Evolutionary conservation across 495 filamentous ascomycete species (phyloP), one percentile per base, ranked within the genome.

Genomic region (Saxispiralis lemnorum): DNA sequence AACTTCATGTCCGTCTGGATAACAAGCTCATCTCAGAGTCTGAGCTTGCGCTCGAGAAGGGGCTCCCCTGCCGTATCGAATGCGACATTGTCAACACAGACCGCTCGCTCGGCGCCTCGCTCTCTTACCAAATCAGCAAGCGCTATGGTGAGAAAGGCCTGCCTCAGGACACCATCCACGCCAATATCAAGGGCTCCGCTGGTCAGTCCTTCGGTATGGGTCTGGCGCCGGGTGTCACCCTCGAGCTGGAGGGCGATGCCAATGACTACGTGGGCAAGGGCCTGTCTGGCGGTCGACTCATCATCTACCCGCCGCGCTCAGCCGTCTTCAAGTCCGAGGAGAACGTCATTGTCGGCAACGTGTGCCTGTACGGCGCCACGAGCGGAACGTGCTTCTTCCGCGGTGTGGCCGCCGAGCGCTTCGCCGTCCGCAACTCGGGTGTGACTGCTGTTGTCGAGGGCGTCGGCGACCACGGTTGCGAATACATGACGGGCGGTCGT

Each of bases 211-310:
- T 99, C 58, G 89, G 89, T 60, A 86, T 86, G 33, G 94, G 81
- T 72, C 75, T 96, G 43, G 92, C 89, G 18, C 83, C 87, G 44
- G 89, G 89, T 66, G 76, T 96, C 31, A 99, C 92, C 1, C 69
- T 99, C 20, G 89, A 99, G 65, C 77, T 99, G 30, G 89, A 99
- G 64, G 89, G 89, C 59, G 89, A 99, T 60, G 68, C 86, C 54
- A 99, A 99, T 57, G 89, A 99, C 61, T 99, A 96, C 55, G 87
- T 99, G 37, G 89, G 89, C 51, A 99, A 99, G 70, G 87, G 88
- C 57, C 67, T 99, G 32, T 96, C 92, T 40, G 89, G 89, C 56
- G 89, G 89, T 48, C 81, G 89, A 44, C 72, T 99, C 42, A 94
- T 96, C 58, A 73, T 99, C 59, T 99, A 99, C 58, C 89, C 89